Base-by-base conservation (phyloP, 2,329 filamentous ascomycete genomes). In the Mycosphaerella arachidis region DNA sequence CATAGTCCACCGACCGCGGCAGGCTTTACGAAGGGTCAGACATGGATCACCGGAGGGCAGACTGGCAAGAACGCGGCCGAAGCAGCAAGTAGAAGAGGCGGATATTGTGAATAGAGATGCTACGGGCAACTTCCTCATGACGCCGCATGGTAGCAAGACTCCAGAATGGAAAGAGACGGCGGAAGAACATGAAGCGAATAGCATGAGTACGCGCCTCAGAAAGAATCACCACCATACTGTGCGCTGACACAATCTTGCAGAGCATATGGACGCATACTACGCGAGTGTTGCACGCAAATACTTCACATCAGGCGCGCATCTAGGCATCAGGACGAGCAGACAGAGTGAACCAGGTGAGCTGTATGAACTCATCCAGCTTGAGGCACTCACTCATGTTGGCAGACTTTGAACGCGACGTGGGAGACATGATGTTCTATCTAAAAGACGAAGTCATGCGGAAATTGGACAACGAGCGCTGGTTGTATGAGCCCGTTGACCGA, bases 21-120 rank as follows among this genome's bases (percentile, higher is more conserved):
- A 62, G 46, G 57, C 54, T 35, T 60, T 58, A 33, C 57, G 63
- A 18, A 63, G 63, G 27, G 24, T 53, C 13, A 51, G 64, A 48
- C 62, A 62, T 58, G 61, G 58, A 16, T 66, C 64, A 48, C 65
- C 65, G n/a, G 62, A 66, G 40, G 35, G 50, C 16, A 65, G 58
- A 57, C 46, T 60, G 33, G 58, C 45, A 12, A 30, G 59, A 51
- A 18, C 53, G 31, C 57, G 55, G 45, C 43, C 50, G 30, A 63
- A 60, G 54, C 59, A 63, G 24, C 57, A 62, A 43, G 58, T 40
- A 24, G 67, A 66, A 53, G 63, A 67, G 43, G 45, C 55, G 52
- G 68, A 70, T 5, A 65, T 72, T 29, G 69, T 72, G 31, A 69
- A 68, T 48, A 50, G 70, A 59, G 67, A 66, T 52, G 46, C 66